Percentiles rank a stretch among this genome's conserved stretches.
These are phyloP conservation scores for Aspergillus aculeatus DNA, from an alignment of 2,329 filamentous ascomycete species.

Conservation along the genomic window DNA sequence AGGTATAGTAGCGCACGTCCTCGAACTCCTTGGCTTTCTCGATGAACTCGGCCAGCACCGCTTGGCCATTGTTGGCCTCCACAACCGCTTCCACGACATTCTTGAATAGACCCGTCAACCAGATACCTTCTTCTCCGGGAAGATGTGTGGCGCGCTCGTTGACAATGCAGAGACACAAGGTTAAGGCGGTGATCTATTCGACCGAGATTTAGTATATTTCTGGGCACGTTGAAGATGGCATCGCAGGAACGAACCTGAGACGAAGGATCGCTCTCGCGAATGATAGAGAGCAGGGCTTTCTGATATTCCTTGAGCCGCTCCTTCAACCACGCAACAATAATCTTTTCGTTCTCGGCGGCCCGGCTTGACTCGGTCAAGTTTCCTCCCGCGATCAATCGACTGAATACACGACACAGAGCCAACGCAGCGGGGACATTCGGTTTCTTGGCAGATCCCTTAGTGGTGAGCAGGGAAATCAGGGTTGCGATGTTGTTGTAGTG, in stretches of 20 bases:
- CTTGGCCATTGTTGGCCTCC: slow-evolving; percentile 55
- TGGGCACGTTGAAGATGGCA: neutral
- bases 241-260: slow-evolving; percentile 41
- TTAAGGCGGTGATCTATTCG: slow-evolving; percentile 65
- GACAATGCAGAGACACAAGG: slow-evolving; percentile 76
- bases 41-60: slow-evolving; percentile 69
- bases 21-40: slow-evolving; percentile 76
- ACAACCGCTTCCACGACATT: slow-evolving; percentile 65
- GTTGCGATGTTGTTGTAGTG: slow-evolving; percentile 87
- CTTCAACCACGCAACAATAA: slow-evolving; percentile 76
- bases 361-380: slow-evolving; percentile 65
- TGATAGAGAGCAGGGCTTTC: slow-evolving; percentile 58
- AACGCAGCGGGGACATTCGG: slow-evolving; percentile 69
- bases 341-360: slow-evolving; percentile 68
- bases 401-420: slow-evolving; percentile 81
- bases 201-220: slow-evolving; percentile 12
- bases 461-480: slow-evolving; percentile 62
- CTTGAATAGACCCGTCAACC: slow-evolving; percentile 66
- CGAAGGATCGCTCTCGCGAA: slow-evolving; percentile 61
- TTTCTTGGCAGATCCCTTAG: slow-evolving; percentile 52
- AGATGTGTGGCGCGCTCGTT: slow-evolving; percentile 72
- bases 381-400: slow-evolving; percentile 73
- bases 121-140: slow-evolving; percentile 62
- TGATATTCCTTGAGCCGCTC: slow-evolving; percentile 72
- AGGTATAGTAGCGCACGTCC: slow-evolving; percentile 81